Conservation (phyloP, 371 early-diverging fungal species). For the Syncephalastrum sp. region DNA sequence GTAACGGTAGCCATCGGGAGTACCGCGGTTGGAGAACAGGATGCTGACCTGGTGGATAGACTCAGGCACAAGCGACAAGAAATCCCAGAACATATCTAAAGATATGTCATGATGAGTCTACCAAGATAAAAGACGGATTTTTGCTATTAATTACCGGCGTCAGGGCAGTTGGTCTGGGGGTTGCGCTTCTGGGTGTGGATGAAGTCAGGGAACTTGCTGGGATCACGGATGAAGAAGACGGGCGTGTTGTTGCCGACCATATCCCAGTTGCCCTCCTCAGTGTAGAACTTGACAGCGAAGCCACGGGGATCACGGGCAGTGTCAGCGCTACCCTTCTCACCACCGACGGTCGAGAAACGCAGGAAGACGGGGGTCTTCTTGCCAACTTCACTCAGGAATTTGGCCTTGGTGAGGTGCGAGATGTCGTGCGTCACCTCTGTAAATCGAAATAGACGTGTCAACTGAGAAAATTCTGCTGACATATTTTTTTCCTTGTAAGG, state of each 20-base stretch:
- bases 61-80: slow-evolving; percentile 75
- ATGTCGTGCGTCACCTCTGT: slow-evolving; percentile 76
- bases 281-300: slow-evolving; percentile 77
- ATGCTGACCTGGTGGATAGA: slow-evolving; percentile 79
- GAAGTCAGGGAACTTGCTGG: slow-evolving; percentile 78
- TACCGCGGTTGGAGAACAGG: slow-evolving; percentile 81
- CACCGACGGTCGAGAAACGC: slow-evolving; percentile 83
- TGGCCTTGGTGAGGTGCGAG: slow-evolving; percentile 68
- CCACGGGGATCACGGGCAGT: slow-evolving; percentile 80
- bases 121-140: not conserved
- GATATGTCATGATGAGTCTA: not conserved
- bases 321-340: slow-evolving; percentile 75
- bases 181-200: slow-evolving; percentile 84
- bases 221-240: slow-evolving; percentile 73
- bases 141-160: slow-evolving; percentile 9
- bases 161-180: slow-evolving; percentile 61
- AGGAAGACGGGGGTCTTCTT: slow-evolving; percentile 78
- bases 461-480: too few relatives aligned
- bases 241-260: slow-evolving; percentile 77
- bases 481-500: too few relatives aligned
- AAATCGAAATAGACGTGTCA: not conserved
- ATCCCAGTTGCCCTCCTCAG: slow-evolving; percentile 76
- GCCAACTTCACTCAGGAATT: slow-evolving; percentile 72
- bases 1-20: slow-evolving; percentile 77
- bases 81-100: slow-evolving; percentile 65